Evolutionary conservation across 306 rosid species (phyloP).

Genomic region (Spatholobus suberectus): DNA sequence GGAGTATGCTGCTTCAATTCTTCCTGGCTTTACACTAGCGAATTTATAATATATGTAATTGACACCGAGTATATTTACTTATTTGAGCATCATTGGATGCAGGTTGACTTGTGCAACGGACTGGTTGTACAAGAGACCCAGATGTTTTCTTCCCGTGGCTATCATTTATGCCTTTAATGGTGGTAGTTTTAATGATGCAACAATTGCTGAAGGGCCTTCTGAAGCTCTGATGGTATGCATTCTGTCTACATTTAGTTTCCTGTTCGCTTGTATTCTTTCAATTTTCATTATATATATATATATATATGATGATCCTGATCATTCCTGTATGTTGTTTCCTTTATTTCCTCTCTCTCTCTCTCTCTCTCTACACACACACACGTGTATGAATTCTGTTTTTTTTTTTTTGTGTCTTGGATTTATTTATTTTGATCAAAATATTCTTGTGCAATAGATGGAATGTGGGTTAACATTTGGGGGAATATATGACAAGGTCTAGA

Average conservation of each 20-base stretch:
- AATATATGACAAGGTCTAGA: neutral
- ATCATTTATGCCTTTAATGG: constrained; percentile 76
- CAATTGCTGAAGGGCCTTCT: constrained; percentile 98
- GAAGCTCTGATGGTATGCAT: constrained; percentile 88
- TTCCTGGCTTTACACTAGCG: constrained; percentile 11
- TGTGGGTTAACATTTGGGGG: constrained; percentile 17
- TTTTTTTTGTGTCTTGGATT: neutral
- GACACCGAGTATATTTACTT: constrained; percentile 23
- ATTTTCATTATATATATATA: constrained; percentile 26
- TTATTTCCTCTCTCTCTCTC: neutral
- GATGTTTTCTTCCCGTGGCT: constrained; percentile 81
- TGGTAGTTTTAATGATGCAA: constrained; percentile 91
- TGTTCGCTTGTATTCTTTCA: constrained; percentile 33
- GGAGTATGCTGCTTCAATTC: constrained; percentile 29
- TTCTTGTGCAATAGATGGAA: neutral
- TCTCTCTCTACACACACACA: neutral
- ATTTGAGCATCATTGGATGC: constrained; percentile 44
- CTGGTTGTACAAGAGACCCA: constrained; percentile 91
- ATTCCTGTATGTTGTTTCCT: constrained; percentile 18
- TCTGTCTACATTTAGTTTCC: neutral
- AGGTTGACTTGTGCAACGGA: constrained; percentile 86
- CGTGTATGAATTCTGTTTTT: neutral
- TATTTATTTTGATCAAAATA: constrained; percentile 22
- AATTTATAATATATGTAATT: constrained; percentile 31
- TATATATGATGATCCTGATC: constrained; percentile 19